Evolutionary conservation across 352 stramenopile genomes (phyloP).

Genomic region (Aphanomyces stellatus): DNA sequence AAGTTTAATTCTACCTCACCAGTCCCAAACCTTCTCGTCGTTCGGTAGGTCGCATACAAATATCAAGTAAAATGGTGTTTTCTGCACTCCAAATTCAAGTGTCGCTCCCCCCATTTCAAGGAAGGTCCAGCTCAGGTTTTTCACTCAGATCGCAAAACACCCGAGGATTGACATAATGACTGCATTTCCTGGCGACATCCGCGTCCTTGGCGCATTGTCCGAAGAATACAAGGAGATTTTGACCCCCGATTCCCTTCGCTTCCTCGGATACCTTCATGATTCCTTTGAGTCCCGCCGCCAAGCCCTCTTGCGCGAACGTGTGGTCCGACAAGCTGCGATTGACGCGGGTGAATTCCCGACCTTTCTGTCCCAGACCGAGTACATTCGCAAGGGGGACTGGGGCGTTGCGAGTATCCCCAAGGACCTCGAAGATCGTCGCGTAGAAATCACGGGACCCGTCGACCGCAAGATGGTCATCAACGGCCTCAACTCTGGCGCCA

Average conservation of each 20-base stretch:
- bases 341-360: constrained; percentile 82
- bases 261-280: constrained; percentile 84
- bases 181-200: constrained; percentile 46
- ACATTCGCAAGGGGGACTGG: constrained; percentile 77
- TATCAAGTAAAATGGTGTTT: too few relatives aligned
- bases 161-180: too few relatives aligned
- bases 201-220: constrained; percentile 75
- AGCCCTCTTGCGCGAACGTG: constrained; percentile 40
- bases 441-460: constrained; percentile 94
- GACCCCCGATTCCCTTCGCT: constrained; percentile 85
- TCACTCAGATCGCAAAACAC: too few relatives aligned
- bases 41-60: too few relatives aligned
- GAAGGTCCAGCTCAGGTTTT: too few relatives aligned
- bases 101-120: too few relatives aligned
- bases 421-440: constrained; percentile 86
- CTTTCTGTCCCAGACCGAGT: constrained; percentile 80
- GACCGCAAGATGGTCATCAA: constrained; percentile 98
- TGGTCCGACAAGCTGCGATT: constrained; percentile 60
- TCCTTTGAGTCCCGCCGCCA: constrained; percentile 80
- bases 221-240: constrained; percentile 77
- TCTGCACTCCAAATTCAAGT: too few relatives aligned
- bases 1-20: too few relatives aligned
- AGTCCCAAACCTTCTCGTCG: too few relatives aligned
- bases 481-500: constrained; percentile 90
- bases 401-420: constrained; percentile 64